A percentile compares a stretch with the other conserved stretches of the same genome.
These are phyloP conservation scores for Remersonia thermophila DNA, from an alignment of 2,329 filamentous ascomycete species.

Conservation along the genomic window DNA sequence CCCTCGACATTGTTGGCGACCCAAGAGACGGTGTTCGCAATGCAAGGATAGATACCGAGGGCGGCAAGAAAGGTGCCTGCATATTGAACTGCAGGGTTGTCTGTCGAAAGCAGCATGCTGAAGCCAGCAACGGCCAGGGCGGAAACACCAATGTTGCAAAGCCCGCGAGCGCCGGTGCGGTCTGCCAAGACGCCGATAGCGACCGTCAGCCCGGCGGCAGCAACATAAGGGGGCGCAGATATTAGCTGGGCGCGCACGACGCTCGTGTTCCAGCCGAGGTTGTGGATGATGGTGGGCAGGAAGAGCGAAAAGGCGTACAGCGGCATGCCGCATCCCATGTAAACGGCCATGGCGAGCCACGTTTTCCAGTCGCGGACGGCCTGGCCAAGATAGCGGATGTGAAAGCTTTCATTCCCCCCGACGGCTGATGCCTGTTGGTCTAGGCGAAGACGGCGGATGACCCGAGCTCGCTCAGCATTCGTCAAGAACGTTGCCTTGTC, in stretches of 20 bases:
- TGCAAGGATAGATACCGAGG: conserved; percentile 76
- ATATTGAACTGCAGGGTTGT: conserved; percentile 58
- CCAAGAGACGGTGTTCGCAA: conserved; percentile 83
- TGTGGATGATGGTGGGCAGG: conserved; percentile 43
- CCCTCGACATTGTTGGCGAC: conserved; percentile 79
- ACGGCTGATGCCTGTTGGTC: conserved; percentile 57
- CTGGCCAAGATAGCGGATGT: conserved; percentile 56
- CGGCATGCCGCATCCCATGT: conserved; percentile 35
- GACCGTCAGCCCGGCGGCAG: conserved; percentile 57
- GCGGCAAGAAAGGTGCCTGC: conserved; percentile 75
- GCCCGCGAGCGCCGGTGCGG: conserved; percentile 55
- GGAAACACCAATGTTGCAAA: conserved; percentile 66
- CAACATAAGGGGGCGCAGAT: conserved; percentile 64
- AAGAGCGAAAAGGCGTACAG: conserved; percentile 42
- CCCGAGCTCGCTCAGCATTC: conserved; percentile 51
- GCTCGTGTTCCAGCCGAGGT: conserved; percentile 27
- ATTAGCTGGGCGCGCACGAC: conserved; percentile 57
- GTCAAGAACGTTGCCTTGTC: conserved; percentile 60
- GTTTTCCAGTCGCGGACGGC: conserved; percentile 71
- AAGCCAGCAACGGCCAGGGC: conserved; percentile 66
- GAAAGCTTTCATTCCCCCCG: conserved; percentile 50
- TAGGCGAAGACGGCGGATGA: conserved; percentile 52
- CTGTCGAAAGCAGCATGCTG: conserved; percentile 59
- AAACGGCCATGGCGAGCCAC: conserved; percentile 34
- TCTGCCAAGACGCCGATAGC: conserved; percentile 65